Evolutionary conservation across 345 rosid species (phyloP), one percentile per base, ranked within the genome.

Genomic region (Pistacia integerrima): DNA sequence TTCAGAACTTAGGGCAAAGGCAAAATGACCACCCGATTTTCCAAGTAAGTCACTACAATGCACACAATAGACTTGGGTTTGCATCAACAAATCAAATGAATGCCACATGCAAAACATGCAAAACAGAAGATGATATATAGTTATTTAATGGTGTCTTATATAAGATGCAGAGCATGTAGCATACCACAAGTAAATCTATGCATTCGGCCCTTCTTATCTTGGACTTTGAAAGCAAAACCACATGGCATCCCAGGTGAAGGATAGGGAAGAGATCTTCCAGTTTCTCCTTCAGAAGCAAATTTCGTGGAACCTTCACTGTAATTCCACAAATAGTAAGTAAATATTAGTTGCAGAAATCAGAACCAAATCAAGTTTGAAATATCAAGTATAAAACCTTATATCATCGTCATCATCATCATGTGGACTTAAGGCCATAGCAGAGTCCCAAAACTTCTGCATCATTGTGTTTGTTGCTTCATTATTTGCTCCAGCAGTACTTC

Each of bases 381-480:
- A 65, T 54, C 68, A 69, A 78, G 58, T 4, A 81, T 74, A 63
- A 66, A 67, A 96, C 99, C 99, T 94, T 59, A 88, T 86, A 1
- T 90, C 71, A 30, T 97, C 99, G 11, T 96, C 99, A 2, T 94
- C 97, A 0, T 94, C 98, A 60, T 89, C 99, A 71, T 81, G 60
- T 59, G 93, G 91, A 85, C 92, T 87, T 70, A 88, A 73, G 46
- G 90, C 89, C 93, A 94, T 88, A 69, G 98, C 97, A 35, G 99
- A 94, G 87, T 97, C 99, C 98, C 99, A 97, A 87, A 97, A 94
- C 82, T 89, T 97, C 71, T 97, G 98, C 97, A 94, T 92, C 97
- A 94, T 86, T 17, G 94, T 78, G 91, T 80, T 86, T 64, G 95
- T 78, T 52, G 92, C 84, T 87, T 97, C 99, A 74, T 81, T 91